Percentiles rank a stretch among this genome's conserved stretches.
Conservation (phyloP, 1,284 basidiomycete species). For the Sanghuangporus weigelae region DNA sequence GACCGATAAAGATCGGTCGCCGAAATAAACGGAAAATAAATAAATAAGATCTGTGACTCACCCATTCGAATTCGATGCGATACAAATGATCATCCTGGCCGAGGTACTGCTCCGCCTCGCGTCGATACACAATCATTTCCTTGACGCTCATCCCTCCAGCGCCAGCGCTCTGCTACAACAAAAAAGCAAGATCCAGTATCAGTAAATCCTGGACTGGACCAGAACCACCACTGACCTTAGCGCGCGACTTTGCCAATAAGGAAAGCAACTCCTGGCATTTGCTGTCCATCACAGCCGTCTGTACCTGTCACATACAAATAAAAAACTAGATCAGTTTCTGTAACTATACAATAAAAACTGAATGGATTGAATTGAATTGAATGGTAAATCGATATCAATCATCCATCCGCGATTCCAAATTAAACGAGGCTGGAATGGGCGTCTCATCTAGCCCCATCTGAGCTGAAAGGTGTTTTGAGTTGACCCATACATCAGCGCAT, state of each 20-base stretch:
- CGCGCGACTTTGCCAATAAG: slow-evolving; percentile 50
- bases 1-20: too few species aligned
- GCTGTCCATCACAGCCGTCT: slow-evolving; percentile 72
- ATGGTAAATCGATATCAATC: background rate
- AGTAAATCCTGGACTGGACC: slow-evolving; percentile 17
- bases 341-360: too few species aligned
- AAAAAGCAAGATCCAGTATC: slow-evolving; percentile 23
- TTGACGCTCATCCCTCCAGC: slow-evolving; percentile 43
- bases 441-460: too few species aligned
- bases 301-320: slow-evolving; percentile 51
- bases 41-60: slow-evolving; percentile 36
- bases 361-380: too few species aligned
- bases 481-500: too few species aligned
- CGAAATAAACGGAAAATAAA: background rate
- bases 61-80: slow-evolving; percentile 93
- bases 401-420: background rate
- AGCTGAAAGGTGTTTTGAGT: too few species aligned
- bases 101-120: slow-evolving; percentile 84
- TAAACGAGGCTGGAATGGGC: too few species aligned
- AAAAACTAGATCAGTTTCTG: background rate
- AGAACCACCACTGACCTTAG: slow-evolving; percentile 7
- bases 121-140: slow-evolving; percentile 85
- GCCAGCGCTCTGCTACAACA: slow-evolving; percentile 24
- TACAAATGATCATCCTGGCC: slow-evolving; percentile 90
- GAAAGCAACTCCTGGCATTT: slow-evolving; percentile 72